Base-by-base conservation (phyloP, 2,329 filamentous ascomycete species). In the Cercospora zeina region DNA sequence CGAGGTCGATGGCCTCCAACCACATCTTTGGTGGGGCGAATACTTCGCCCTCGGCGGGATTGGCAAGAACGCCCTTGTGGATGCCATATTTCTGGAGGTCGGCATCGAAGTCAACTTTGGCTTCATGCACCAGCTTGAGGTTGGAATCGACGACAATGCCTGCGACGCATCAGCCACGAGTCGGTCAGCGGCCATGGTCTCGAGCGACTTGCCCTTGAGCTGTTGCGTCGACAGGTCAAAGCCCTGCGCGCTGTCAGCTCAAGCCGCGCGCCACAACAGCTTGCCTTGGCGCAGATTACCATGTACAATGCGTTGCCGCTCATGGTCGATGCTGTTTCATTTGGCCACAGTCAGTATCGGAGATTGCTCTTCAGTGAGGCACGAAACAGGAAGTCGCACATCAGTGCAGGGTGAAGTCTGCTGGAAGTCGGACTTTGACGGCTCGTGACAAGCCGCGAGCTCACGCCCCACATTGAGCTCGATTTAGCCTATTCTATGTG, bases 141-240 rank as follows among this genome's bases (percentile, higher is more conserved):
- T 91, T 84, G 3, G 92, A 91, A 60, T 88, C 86, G 68, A 97
- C 89, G 56, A 95, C 89, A 68, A 97, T 88, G 68, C 87, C 90
- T 93, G 70, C 11, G 11, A 33, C 13, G 3, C 24, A 30, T 64
- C 53, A 65, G 58, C 50, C 39, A 45, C 39, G 19, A 14, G 14
- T 16, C 9, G 27, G 8, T 37, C 4, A 39, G 37, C 21, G 24
- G 27, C 7, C 14, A 2, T 21, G 34, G 6, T 21, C 34, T 54
- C 34, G 19, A 16, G 3, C 19, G 3, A 10, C 21, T 11, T 9
- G 87, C 91, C 93, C 84, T 99, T 97, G 62, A 97, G 84, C 76
- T 97, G 93, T 77, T 97, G 95, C 62, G 95, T 97, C 47, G 93
- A 97, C 63, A 97, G 87, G 79, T 99, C 95, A 76, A 97, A 93